These are phyloP conservation scores for Alternaria atra DNA, from an alignment of 2,329 filamentous ascomycete genomes.

Conservation along the genomic window DNA sequence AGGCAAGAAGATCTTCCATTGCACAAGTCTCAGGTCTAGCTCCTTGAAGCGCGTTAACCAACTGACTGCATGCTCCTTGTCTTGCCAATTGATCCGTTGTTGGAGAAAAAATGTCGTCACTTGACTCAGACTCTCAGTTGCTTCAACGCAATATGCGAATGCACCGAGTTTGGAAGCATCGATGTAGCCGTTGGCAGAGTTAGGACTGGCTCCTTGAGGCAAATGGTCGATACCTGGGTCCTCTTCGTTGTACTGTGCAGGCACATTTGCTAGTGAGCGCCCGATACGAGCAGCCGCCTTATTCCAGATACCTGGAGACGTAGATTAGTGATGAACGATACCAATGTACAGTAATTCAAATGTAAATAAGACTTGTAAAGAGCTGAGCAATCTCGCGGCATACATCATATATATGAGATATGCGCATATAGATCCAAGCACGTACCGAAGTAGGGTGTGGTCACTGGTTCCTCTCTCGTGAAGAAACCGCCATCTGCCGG, in stretches of 20 bases:
- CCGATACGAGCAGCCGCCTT: constrained; percentile 46
- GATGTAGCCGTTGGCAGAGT: constrained; percentile 44
- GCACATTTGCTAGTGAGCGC: constrained; percentile 42
- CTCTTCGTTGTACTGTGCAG: constrained; percentile 48
- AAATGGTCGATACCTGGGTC: constrained; percentile 33
- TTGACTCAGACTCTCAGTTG: constrained; percentile 46
- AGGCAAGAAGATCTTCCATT: constrained; percentile 48
- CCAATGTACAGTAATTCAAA: no score
- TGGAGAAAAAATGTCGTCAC: constrained; percentile 48
- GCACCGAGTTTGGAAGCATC: constrained; percentile 47
- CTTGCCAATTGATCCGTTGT: constrained; percentile 46
- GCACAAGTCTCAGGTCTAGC: constrained; percentile 44
- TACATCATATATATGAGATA: no score
- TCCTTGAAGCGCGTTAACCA: constrained; percentile 49
- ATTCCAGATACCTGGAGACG: constrained; percentile 36
- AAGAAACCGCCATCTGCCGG: constrained; percentile 48
- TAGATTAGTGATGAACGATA: no score
- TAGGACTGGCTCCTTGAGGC: constrained; percentile 39
- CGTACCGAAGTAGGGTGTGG: constrained; percentile 42
- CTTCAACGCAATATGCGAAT: constrained; percentile 47
- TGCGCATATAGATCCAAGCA: not conserved
- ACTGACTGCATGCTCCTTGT: constrained; percentile 46
- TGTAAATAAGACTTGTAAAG: no score
- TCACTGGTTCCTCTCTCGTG: constrained; percentile 45
- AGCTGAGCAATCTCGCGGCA: no score